Evolutionary conservation across 2,329 filamentous ascomycete genomes (phyloP).

Genomic region (Beauveria pseudobassiana): DNA sequence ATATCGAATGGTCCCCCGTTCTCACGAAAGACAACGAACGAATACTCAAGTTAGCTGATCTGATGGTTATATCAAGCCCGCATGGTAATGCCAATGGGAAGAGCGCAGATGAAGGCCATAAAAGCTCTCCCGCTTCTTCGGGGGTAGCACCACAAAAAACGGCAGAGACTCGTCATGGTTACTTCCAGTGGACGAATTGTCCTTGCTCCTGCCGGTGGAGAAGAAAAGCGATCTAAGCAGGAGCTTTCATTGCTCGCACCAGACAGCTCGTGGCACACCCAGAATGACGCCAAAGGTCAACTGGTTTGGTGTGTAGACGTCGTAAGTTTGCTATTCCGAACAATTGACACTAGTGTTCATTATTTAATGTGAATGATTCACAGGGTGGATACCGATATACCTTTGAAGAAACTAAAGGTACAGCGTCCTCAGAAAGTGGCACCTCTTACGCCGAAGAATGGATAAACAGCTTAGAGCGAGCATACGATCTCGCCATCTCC

Average conservation of each 20-base stretch:
- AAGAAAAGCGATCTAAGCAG: conserved; percentile 91
- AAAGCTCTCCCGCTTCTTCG: conserved; percentile 93
- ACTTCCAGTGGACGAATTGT: conserved; percentile 87
- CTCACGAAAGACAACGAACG: conserved; percentile 85
- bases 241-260: conserved; percentile 77
- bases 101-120: conserved; percentile 65
- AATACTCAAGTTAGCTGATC: conserved; percentile 87
- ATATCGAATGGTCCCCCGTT: conserved; percentile 98
- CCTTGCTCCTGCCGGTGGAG: conserved; percentile 81
- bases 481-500: conserved; percentile 74
- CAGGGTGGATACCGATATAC: conserved; percentile 84
- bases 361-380: conserved; percentile 23
- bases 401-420: conserved; percentile 86
- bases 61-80: conserved; percentile 75
- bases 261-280: conserved; percentile 71
- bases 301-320: conserved; percentile 88
- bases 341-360: too few species aligned
- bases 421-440: conserved; percentile 45
- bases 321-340: conserved; percentile 50
- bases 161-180: conserved; percentile 88
- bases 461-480: conserved; percentile 81
- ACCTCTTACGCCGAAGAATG: conserved; percentile 77
- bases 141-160: conserved; percentile 86
- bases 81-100: conserved; percentile 67
- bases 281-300: conserved; percentile 79